Evolutionary conservation across 768 basidiomycete species (phyloP).

Genomic region (Rhodosporidiobolus odoratus): DNA sequence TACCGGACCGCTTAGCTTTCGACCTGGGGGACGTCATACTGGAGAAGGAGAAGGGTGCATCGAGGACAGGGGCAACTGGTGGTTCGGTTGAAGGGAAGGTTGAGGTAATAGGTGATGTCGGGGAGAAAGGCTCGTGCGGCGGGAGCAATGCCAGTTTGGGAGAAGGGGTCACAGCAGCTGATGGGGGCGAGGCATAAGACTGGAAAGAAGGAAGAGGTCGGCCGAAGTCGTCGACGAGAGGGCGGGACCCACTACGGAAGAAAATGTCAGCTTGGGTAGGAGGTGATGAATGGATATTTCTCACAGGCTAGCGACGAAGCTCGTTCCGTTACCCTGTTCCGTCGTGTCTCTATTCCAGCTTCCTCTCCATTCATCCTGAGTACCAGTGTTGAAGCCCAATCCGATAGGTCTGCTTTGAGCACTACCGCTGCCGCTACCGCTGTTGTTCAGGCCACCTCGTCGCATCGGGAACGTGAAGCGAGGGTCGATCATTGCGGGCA

Average conservation of each 20-base stretch:
- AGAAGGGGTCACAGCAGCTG: not conserved
- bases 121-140: not conserved
- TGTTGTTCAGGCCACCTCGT: not conserved
- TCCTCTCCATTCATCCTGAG: not conserved
- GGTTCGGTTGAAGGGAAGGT: not conserved
- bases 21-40: not conserved
- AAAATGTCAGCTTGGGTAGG: not conserved
- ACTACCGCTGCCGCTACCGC: not conserved
- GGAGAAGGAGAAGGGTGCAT: not conserved
- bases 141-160: not conserved
- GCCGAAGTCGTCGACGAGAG: not conserved
- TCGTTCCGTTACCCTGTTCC: not conserved
- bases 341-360: not conserved
- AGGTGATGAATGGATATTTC: not conserved
- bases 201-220: not conserved
- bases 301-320: constrained; percentile 16
- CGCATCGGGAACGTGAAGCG: constrained; percentile 21
- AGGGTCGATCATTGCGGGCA: constrained; percentile 5
- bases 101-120: not conserved
- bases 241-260: not conserved
- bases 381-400: not conserved
- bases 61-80: not conserved
- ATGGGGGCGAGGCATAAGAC: not conserved
- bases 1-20: not conserved
- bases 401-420: not conserved